These are phyloP conservation scores for Suillus clintonianus DNA, from an alignment of 768 basidiomycete species.

Conservation along the genomic window DNA sequence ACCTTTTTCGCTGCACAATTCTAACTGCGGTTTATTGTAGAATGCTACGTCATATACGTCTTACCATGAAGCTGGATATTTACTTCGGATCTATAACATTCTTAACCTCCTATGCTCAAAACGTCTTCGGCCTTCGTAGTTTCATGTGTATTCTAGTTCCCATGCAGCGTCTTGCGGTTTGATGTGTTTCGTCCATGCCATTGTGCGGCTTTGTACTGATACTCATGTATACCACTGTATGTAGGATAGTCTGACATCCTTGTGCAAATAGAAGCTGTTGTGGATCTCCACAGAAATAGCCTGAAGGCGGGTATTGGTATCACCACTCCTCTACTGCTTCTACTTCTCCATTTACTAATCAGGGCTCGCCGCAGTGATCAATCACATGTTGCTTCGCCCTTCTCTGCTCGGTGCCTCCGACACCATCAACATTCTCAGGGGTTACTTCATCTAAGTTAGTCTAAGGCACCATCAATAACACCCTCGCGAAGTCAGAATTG, in stretches of 20 bases:
- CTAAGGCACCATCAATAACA: constrained; percentile 38
- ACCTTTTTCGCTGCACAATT: background rate
- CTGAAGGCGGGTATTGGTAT: constrained; percentile 5
- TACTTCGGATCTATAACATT: background rate
- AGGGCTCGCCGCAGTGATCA: constrained; percentile 63
- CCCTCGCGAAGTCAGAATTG: background rate
- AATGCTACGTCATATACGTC: background rate
- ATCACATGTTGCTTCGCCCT: constrained; percentile 76
- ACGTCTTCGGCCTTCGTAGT: background rate
- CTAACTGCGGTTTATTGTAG: background rate
- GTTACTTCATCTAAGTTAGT: constrained; percentile 80
- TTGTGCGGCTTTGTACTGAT: background rate
- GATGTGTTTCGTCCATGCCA: background rate
- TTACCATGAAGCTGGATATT: background rate
- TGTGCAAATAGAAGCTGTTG: background rate
- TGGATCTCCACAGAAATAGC: background rate
- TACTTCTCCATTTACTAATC: constrained; percentile 34
- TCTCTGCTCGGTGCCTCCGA: constrained; percentile 88
- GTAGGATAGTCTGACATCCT: background rate
- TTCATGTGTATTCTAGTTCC: background rate
- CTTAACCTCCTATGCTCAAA: background rate
- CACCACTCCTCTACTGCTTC: constrained; percentile 30
- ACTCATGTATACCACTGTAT: background rate
- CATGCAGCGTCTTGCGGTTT: background rate
- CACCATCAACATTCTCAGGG: constrained; percentile 89